These are phyloP conservation scores for Rhododendron mucronatum DNA, from an alignment of 148 eudicot species.

Conservation along the genomic window DNA sequence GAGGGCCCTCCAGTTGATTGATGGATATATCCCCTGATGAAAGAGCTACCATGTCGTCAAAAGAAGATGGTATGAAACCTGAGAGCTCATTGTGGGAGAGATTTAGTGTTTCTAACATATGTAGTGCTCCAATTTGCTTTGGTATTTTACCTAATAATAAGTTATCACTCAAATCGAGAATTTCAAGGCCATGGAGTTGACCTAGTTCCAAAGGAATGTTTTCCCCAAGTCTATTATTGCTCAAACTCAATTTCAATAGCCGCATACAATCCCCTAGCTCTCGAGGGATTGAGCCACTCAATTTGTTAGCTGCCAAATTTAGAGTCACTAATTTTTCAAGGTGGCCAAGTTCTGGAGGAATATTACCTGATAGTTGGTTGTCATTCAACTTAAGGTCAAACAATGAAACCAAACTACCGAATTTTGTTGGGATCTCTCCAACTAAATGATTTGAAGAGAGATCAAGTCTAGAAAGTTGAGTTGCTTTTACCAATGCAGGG, in stretches of 20 bases:
- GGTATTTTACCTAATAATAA: not conserved
- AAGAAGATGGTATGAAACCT: slow-evolving; percentile 7
- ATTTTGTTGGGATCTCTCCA: slow-evolving; percentile 17
- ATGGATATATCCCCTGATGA: not conserved
- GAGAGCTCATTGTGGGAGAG: not conserved
- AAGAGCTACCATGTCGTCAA: not conserved
- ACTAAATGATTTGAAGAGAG: slow-evolving; percentile 25
- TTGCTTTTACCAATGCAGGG: not conserved
- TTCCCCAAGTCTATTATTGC: not conserved
- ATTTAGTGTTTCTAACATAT: slow-evolving; percentile 1
- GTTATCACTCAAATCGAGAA: slow-evolving; percentile 6
- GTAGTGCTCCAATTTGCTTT: not conserved
- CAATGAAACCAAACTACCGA: slow-evolving; percentile 6
- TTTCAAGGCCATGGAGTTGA: not conserved
- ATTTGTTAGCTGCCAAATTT: slow-evolving; percentile 30
- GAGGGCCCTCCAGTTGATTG: not conserved
- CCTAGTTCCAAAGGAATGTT: not conserved
- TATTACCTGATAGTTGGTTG: slow-evolving; percentile 33
- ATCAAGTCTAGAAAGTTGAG: not conserved
- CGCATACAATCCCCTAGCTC: slow-evolving; percentile 24
- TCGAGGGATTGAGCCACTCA: slow-evolving; percentile 36
- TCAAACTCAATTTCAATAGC: not conserved
- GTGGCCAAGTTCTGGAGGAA: slow-evolving; percentile 29
- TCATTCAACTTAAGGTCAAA: slow-evolving; percentile 1
- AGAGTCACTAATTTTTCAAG: slow-evolving; percentile 28